Conservation (phyloP, 2,329 filamentous ascomycete species). For the Calcarisporium arbuscula region DNA sequence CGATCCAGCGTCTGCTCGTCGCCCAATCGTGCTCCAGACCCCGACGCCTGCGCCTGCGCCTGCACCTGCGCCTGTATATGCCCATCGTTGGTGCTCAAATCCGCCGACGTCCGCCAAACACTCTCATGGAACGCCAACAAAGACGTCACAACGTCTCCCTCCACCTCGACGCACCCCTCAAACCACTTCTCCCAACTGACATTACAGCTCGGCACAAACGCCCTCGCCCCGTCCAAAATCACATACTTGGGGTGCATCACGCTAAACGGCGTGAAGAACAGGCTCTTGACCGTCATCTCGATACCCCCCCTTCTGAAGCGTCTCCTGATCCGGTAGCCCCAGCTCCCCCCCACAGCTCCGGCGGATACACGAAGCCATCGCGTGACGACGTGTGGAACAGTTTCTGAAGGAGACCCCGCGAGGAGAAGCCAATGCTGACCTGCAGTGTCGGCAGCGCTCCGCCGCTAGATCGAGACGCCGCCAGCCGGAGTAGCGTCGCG, state of each 20-base stretch:
- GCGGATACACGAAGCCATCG: slow-evolving; percentile 55
- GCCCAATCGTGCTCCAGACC: not conserved
- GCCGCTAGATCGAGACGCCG: slow-evolving; percentile 29
- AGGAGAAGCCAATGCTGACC: slow-evolving; percentile 74
- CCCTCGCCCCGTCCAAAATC: slow-evolving; percentile 59
- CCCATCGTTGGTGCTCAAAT: not conserved
- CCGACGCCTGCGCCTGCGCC: too few relatives aligned
- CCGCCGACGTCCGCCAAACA: slow-evolving; percentile 53
- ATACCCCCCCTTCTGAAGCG: slow-evolving; percentile 52
- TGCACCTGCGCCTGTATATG: not conserved
- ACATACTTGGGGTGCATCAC: slow-evolving; percentile 88
- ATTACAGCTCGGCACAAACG: slow-evolving; percentile 74
- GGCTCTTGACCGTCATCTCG: slow-evolving; percentile 64
- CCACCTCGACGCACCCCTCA: slow-evolving; percentile 65
- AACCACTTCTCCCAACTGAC: slow-evolving; percentile 87
- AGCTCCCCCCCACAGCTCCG: slow-evolving; percentile 56
- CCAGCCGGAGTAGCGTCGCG: slow-evolving; percentile 53
- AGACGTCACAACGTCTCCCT: slow-evolving; percentile 53
- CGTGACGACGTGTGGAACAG: slow-evolving; percentile 62
- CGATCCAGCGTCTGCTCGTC: slow-evolving; percentile 2
- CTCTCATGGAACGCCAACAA: slow-evolving; percentile 60
- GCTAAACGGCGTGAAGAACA: slow-evolving; percentile 74
- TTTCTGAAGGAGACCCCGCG: slow-evolving; percentile 65
- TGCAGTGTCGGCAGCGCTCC: slow-evolving; percentile 33
- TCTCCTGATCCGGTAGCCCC: slow-evolving; percentile 52